Conservation (phyloP, 2,329 filamentous ascomycete genomes). For the Xylaria sp. region DNA sequence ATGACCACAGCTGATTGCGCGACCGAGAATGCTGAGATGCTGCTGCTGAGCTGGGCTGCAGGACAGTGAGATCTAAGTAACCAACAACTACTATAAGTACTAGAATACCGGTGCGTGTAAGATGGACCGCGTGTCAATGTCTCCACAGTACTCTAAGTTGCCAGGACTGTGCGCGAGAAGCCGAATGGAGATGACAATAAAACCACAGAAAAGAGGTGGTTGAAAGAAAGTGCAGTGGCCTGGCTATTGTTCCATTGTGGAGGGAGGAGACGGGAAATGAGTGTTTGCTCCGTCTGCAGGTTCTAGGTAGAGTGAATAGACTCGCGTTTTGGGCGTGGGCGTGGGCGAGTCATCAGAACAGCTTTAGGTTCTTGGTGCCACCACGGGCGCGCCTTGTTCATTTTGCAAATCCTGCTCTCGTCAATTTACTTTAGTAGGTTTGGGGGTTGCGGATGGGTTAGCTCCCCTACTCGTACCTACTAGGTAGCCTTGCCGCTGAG, state of each 20-base stretch:
- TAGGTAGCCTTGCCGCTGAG: conserved; percentile 24
- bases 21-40: neutral
- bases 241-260: conserved; percentile 27
- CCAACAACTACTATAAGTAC: neutral
- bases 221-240: neutral
- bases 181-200: conserved; percentile 11
- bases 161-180: neutral
- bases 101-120: neutral
- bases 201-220: neutral
- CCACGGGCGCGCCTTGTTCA: conserved; percentile 13
- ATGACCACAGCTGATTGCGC: neutral
- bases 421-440: conserved; percentile 3
- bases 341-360: conserved; percentile 30
- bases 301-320: conserved; percentile 15
- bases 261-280: conserved; percentile 11
- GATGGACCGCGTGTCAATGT: conserved; percentile 7
- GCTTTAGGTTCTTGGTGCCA: conserved; percentile 20
- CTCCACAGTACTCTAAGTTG: neutral
- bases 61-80: neutral
- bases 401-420: conserved; percentile 15
- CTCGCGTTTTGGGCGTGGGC: conserved; percentile 18
- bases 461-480: neutral
- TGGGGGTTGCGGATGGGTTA: conserved; percentile 8
- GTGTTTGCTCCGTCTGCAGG: conserved; percentile 22
- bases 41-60: neutral